Base-by-base conservation (phyloP, 2,329 filamentous ascomycete genomes). In the Diatrype stigma region DNA sequence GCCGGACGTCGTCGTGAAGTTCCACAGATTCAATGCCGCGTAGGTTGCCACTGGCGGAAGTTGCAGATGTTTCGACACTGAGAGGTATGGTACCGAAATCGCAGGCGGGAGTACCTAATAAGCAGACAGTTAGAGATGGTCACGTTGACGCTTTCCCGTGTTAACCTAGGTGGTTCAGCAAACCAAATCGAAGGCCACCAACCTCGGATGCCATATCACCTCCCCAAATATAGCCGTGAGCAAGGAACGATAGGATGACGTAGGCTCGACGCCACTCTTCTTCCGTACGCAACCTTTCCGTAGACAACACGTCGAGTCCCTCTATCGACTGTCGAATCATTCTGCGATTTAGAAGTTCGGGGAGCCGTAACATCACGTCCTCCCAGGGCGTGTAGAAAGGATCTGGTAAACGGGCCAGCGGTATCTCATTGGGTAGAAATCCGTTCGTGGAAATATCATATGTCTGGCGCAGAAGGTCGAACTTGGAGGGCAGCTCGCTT, bases 11-110 rank as follows among this genome's bases (percentile, higher is more conserved):
- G 86, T 83, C 55, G 81, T 78, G 71, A 89, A 96, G 71, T 97
- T 97, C 92, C 92, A 97, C 12, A 97, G 77, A 59, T 89, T 91
- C 32, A 93, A 76, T 1, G 82, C 89, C 1, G 93, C 89, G 63
- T 96, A 97, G 11, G 92, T 95, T n/a, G 91, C 88, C 0, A 95
- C 89, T 1, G 91, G 87, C 1, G 91, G 92, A 1, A 96, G 77
- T 54, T 92, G 87, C 6, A 96, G 81, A 59, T 86, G 83, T 12
- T 78, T 70, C 49, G 90, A 90, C 10, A 90, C 80, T 45, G 79
- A 64, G 44, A 94, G 77, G 52, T 96, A 85, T 0, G 93, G 93
- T 1, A 90, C 74, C 0, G 90, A 86, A 51, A 97, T 79, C 47
- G 86, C 74, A 0, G 89, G 85, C 1, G 93, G 93, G 1, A 96